Conservation (phyloP, 164 flowering plant genomes). For the Kingdonia uniflora region DNA sequence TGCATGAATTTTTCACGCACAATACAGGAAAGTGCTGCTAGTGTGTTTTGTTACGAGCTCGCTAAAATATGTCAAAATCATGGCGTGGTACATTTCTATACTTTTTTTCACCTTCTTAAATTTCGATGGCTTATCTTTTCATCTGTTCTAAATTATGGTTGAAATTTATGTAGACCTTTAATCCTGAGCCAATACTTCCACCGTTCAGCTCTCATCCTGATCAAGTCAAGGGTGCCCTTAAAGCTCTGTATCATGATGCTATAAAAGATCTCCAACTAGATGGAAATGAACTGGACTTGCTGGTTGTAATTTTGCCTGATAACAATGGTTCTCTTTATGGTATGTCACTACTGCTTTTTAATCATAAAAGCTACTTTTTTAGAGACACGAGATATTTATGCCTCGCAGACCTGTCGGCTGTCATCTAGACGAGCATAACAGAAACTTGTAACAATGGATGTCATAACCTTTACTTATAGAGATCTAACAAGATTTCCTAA, state of each 20-base stretch:
- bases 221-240: constrained; percentile 66
- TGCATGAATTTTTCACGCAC: constrained; percentile 76
- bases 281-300: constrained; percentile 60
- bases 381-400: too few relatives aligned
- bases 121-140: too few relatives aligned
- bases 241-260: constrained; percentile 60
- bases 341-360: constrained; percentile 14
- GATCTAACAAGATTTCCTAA: too few relatives aligned
- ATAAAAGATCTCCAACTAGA: constrained; percentile 44
- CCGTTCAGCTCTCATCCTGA: constrained; percentile 49
- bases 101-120: background rate
- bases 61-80: constrained; percentile 77
- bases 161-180: constrained; percentile 34
- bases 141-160: background rate
- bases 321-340: constrained; percentile 86
- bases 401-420: too few relatives aligned
- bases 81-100: constrained; percentile 63
- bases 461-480: too few relatives aligned
- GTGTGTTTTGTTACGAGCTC: constrained; percentile 68
- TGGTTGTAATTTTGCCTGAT: constrained; percentile 76
- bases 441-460: too few relatives aligned
- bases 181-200: constrained; percentile 51
- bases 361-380: too few relatives aligned
- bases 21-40: constrained; percentile 68
- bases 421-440: too few relatives aligned